Percentiles rank a stretch among this genome's conserved stretches.
These are phyloP conservation scores for Funneliformis caledonium DNA, from an alignment of 371 early-diverging fungal species.

Conservation along the genomic window DNA sequence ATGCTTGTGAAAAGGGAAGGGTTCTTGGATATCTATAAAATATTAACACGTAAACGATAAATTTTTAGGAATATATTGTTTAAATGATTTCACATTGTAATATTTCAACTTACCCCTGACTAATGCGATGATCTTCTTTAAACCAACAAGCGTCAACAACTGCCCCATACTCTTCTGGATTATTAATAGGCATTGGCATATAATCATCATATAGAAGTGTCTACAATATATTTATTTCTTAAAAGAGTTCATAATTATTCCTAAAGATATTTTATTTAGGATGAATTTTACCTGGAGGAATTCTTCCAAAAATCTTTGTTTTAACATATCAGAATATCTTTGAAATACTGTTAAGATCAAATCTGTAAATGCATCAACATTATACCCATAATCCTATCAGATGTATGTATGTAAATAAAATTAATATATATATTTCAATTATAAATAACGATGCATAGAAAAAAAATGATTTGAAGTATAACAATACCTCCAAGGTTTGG, in stretches of 20 bases:
- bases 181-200: constrained; percentile 78
- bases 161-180: constrained; percentile 64
- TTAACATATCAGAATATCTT: constrained; percentile 79
- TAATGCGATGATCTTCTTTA: constrained; percentile 48
- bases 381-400: constrained; percentile 72
- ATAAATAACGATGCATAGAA: neutral
- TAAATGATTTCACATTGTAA: neutral
- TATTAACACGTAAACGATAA: neutral
- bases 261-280: neutral
- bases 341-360: constrained; percentile 81
- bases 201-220: constrained; percentile 85
- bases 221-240: constrained; percentile 47
- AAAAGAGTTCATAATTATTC: neutral
- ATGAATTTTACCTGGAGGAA: constrained; percentile 66
- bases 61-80: constrained; percentile 1
- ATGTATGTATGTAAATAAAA: neutral
- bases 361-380: constrained; percentile 69
- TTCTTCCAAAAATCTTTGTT: constrained; percentile 68
- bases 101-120: constrained; percentile 45
- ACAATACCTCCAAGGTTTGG: constrained; percentile 81
- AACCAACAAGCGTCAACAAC: constrained; percentile 53
- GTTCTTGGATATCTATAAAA: constrained; percentile 73
- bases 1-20: constrained; percentile 83
- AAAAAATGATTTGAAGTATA: neutral
- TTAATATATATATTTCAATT: neutral